phyloP scores from a whole-genome alignment of 768 basidiomycete genomes.

The Lactifluus echinatus region DNA sequence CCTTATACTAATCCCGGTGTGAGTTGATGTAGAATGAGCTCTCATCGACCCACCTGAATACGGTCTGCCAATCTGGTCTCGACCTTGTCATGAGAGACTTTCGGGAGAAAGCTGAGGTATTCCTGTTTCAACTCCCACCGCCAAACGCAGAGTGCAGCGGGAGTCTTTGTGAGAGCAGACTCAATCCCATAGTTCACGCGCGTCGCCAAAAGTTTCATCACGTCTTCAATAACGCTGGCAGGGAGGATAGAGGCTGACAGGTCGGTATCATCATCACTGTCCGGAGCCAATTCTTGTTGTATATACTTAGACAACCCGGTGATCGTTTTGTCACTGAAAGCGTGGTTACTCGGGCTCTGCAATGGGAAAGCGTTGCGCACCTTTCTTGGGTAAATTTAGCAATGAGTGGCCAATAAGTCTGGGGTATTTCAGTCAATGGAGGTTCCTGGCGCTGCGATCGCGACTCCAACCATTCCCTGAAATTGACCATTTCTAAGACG shows the following conservation, averaged over 20 bases:
- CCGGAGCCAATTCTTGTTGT: conserved; percentile 57
- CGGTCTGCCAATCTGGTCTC: conserved; percentile 57
- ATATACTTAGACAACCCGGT: conserved; percentile 58
- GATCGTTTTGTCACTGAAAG: conserved; percentile 61
- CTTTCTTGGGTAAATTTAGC: conserved; percentile 84
- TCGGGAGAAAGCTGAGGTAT: conserved; percentile 56
- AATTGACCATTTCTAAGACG: conserved; percentile 59
- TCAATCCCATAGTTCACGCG: conserved; percentile 82
- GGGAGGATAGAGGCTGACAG: conserved; percentile 33
- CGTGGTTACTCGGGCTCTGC: background rate
- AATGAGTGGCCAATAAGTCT: conserved; percentile 63
- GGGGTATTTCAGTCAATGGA: conserved; percentile 52
- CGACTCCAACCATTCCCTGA: conserved; percentile 61
- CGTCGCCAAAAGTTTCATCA: conserved; percentile 52
- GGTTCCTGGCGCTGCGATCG: conserved; percentile 38
- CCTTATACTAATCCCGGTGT: conserved; percentile 42
- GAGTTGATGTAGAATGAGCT: background rate
- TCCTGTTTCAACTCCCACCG: conserved; percentile 74
- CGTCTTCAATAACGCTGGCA: conserved; percentile 45
- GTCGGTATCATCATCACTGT: conserved; percentile 47
- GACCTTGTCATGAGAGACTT: conserved; percentile 52
- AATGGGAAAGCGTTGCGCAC: conserved; percentile 31
- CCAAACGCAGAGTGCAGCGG: conserved; percentile 67
- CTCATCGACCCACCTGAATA: conserved; percentile 39
- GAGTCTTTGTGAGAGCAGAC: conserved; percentile 40